Evolutionary conservation across 305 asterid species (phyloP), one percentile per base, ranked within the genome.

Genomic region (Solanum chacoense): DNA sequence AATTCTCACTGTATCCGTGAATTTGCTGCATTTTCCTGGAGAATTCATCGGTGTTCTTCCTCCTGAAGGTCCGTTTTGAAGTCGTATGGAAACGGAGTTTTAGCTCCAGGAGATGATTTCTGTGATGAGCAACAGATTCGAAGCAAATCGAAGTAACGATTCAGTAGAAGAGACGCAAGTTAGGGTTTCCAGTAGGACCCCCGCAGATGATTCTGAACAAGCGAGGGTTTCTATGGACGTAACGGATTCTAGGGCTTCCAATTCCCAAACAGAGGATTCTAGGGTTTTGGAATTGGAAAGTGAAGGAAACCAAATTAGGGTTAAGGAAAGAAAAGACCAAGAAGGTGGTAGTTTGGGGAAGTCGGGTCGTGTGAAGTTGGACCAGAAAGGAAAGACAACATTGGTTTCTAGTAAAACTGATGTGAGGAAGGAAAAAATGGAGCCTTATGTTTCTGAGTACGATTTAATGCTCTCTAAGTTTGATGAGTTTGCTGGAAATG

Each of bases 391-490:
- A 13, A 89, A 71, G 42, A 18, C 71, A 13, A 42, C 86, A 45
- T 81, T 79, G n/a, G 69, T 24, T 75, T 65, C 38, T 85, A 65
- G 20, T 75, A 72, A 37, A 71, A 77, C 24, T 11, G 88, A 79
- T 59, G 91, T 10, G 36, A 42, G 31, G 69, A 81, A 81, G 71
- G 74, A 85, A 36, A 81, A 85, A 83, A 26, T 12, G 50, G 59
- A 28, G 74, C 71, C 22, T 2, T 78, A 12, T 20, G 90, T 50
- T 28, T 92, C 87, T 13, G 93, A 92, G 69, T 93, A 96, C 42
- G 94, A 93, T 87, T 91, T 95, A 7, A 90, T 94, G 89, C 92
- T 95, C 65, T 92, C 95, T 29, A 97, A 91, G 89, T 95, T 96
- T 80, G 98, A 96, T 81, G 94, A 93, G 36, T 95, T 89, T 65